phyloP scores from a whole-genome alignment of 2,329 filamentous ascomycete genomes.

The Claviceps maximensis region DNA sequence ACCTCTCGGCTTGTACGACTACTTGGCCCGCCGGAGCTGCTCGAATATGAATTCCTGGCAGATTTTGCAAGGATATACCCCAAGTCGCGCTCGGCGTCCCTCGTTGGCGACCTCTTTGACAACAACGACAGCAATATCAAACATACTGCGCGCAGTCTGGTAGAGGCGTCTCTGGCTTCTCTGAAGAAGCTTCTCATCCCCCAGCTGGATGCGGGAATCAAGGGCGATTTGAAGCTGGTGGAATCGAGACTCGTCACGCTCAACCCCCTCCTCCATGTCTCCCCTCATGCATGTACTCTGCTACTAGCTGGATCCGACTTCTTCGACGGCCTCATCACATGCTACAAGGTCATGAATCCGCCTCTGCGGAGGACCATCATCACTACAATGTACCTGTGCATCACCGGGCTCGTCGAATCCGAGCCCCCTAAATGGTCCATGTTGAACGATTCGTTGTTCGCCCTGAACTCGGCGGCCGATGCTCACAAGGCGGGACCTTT shows the following conservation, averaged over 20 bases:
- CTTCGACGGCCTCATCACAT: constrained; percentile 57
- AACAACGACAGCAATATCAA: constrained; percentile 29
- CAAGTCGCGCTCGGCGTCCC: constrained; percentile 42
- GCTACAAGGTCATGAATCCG: constrained; percentile 51
- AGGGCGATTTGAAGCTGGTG: constrained; percentile 38
- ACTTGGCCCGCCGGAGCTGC: constrained; percentile 32
- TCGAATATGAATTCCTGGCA: constrained; percentile 56
- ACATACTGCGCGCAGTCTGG: constrained; percentile 23
- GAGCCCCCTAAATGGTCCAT: constrained; percentile 58
- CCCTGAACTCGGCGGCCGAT: constrained; percentile 59
- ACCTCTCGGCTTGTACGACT: constrained; percentile 39
- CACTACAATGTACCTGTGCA: constrained; percentile 60
- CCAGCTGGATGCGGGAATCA: constrained; percentile 47
- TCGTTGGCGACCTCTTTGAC: constrained; percentile 38
- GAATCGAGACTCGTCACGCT: constrained; percentile 43
- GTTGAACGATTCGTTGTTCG: constrained; percentile 72
- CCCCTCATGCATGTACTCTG: constrained; percentile 41
- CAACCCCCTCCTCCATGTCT: constrained; percentile 51
- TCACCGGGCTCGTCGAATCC: constrained; percentile 56
- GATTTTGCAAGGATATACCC: constrained; percentile 54
- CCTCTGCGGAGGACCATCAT: constrained; percentile 54
- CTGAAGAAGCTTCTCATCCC: constrained; percentile 50
- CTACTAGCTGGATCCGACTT: constrained; percentile 82
- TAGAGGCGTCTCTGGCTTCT: constrained; percentile 43
- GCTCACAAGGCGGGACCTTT: constrained; percentile 42